Base-by-base conservation (phyloP, 2,329 filamentous ascomycete genomes). In the Ophiocordyceps australis region DNA sequence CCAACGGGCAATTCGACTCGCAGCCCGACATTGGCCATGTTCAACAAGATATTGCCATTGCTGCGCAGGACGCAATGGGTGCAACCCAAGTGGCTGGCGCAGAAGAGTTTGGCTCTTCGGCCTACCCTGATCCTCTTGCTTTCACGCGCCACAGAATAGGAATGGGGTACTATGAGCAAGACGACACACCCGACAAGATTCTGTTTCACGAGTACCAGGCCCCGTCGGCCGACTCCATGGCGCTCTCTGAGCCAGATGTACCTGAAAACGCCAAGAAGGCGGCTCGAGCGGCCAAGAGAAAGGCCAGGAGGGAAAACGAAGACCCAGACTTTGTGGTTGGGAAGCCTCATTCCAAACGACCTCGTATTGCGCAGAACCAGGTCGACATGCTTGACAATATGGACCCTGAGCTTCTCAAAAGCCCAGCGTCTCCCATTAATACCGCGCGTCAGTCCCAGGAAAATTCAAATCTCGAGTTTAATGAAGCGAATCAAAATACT, bases 91-190 rank as follows among this genome's bases (percentile, higher is more conserved):
- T 31, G 17, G 28, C 33, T 31, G 48, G 48, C 17, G 34, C 38
- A 10, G 38, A 44, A 16, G 37, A 41, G 14, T 36, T 34, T 7
- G 45, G 51, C 25, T 35, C 38, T 7, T 47, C 52, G 2, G 36
- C 46, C 3, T 64, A 64, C 33, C 61, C 62, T 0, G 62, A 68
- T 30, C 59, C 60, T 6, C 49, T 57, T n/a, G 38, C 51, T 19
- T 41, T 57, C 20, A 49, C 46, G 21, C 50, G 49, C n/a, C 58
- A 61, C 26, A 52, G 61, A 17, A 62, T 70, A 33, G 66, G 66
- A 11, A 62, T 67, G 52, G 65, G 64, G 8, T 71, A 70, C 41
- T 72, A 70, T 38, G 58, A 70, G 29, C 64, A 67, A 35, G 62
- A 66, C 31, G 61, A 67, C 34, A 57, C 55, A 14, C 55, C 59